A percentile compares a stretch with the other conserved stretches of the same genome.
Conservation (phyloP, 2,329 filamentous ascomycete species). For the Colletotrichum sp. region DNA sequence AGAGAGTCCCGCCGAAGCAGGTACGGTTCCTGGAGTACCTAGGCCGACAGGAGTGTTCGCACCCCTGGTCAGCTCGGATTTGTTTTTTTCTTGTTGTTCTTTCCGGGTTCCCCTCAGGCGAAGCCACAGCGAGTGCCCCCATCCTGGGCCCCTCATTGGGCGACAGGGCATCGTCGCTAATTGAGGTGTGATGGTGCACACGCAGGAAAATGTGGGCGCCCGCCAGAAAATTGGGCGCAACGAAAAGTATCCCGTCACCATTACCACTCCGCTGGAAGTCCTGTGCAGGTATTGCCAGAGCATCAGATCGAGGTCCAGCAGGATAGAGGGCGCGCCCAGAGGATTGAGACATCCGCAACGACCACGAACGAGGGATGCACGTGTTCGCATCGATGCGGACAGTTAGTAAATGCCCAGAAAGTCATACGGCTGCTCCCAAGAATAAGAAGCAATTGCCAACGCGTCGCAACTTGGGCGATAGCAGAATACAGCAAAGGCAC, state of each 20-base stretch:
- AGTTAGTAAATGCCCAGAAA: neutral
- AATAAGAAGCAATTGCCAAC: neutral
- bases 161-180: conserved; percentile 2
- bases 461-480: neutral
- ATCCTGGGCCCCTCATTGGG: conserved; percentile 16
- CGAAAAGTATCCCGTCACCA: conserved; percentile 24
- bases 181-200: neutral
- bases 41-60: neutral
- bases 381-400: neutral
- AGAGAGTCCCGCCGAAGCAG: neutral
- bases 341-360: neutral
- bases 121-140: neutral
- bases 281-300: conserved; percentile 16
- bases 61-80: neutral
- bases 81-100: neutral
- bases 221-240: neutral
- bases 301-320: conserved; percentile 1
- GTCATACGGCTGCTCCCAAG: neutral
- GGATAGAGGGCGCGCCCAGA: neutral
- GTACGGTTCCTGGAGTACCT: neutral
- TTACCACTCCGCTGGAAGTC: conserved; percentile 26
- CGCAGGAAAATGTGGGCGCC: conserved; percentile 16
- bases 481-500: conserved; percentile 6
- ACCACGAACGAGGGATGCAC: conserved; percentile 7
- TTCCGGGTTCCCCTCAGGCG: neutral